phyloP scores from a whole-genome alignment of 2,329 filamentous ascomycete genomes.

The Ophiostoma sp. region DNA sequence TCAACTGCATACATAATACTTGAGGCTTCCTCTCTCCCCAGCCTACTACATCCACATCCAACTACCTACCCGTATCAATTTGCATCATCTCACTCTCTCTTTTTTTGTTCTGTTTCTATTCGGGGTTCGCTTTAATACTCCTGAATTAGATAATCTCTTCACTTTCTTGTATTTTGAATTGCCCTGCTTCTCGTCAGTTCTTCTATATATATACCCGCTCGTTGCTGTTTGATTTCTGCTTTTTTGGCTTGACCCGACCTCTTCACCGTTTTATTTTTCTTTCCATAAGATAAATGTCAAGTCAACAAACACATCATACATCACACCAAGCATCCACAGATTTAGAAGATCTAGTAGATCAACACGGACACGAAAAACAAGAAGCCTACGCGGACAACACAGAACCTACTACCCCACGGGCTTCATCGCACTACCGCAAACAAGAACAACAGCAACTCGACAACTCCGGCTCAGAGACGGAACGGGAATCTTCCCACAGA shows the following conservation, averaged over 20 bases:
- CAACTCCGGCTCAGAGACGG: conserved; percentile 33
- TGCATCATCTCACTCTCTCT: conserved; percentile 9
- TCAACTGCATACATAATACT: conserved; percentile 20
- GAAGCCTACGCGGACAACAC: neutral
- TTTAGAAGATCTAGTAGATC: neutral
- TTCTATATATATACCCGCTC: neutral
- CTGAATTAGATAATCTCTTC: neutral
- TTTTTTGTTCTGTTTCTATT: neutral
- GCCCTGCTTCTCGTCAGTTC: neutral
- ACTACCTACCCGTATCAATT: conserved; percentile 12
- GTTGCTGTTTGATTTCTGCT: neutral
- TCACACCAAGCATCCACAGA: conserved; percentile 12
- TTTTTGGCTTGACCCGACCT: neutral
- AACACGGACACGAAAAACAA: neutral
- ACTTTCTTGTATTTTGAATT: neutral
- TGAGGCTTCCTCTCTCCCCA: conserved; percentile 10
- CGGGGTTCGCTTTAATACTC: neutral
- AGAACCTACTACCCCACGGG: conserved; percentile 1
- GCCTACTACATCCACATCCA: conserved; percentile 14
- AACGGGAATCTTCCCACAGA: conserved; percentile 21
- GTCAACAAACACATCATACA: conserved; percentile 14
- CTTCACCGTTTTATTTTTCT: neutral
- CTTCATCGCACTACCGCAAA: neutral
- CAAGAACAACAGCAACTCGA: neutral
- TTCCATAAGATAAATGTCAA: conserved; percentile 20